These are phyloP conservation scores for Suillus tomentosus DNA, from an alignment of 768 basidiomycete species.

Conservation along the genomic window DNA sequence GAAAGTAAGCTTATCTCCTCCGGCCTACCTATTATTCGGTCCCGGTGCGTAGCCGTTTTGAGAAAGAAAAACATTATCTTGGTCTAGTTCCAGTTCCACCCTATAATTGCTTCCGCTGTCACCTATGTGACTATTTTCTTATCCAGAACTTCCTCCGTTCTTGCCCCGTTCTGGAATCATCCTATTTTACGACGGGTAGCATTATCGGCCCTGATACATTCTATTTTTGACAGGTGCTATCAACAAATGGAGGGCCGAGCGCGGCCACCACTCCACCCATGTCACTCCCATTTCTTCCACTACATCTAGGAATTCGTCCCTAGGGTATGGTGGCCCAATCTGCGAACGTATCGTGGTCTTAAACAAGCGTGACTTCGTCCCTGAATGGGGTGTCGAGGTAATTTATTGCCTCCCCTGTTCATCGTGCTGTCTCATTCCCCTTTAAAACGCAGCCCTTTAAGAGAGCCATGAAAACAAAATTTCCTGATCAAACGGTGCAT, in stretches of 20 bases:
- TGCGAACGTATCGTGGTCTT: slow-evolving; percentile 90
- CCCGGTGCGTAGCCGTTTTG: slow-evolving; percentile 19
- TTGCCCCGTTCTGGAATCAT: slow-evolving; percentile 17
- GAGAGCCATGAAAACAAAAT: slow-evolving; percentile 67
- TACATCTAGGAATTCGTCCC: slow-evolving; percentile 16
- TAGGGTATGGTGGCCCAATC: slow-evolving; percentile 34
- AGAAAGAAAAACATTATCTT: not conserved
- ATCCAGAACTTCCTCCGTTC: slow-evolving; percentile 14
- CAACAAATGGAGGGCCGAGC: slow-evolving; percentile 67
- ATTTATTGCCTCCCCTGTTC: slow-evolving; percentile 15
- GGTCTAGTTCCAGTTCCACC: not conserved
- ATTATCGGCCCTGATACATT: slow-evolving; percentile 21
- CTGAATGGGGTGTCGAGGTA: slow-evolving; percentile 87
- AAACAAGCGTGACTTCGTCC: slow-evolving; percentile 91
- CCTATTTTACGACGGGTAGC: slow-evolving; percentile 13
- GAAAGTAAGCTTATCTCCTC: slow-evolving; percentile 60
- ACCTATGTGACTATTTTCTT: not conserved
- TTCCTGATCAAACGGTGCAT: slow-evolving; percentile 67
- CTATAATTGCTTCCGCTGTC: not conserved
- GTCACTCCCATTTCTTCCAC: slow-evolving; percentile 41
- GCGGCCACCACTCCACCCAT: slow-evolving; percentile 55
- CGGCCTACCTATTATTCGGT: slow-evolving; percentile 21
- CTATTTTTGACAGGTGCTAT: slow-evolving; percentile 50
- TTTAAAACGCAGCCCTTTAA: slow-evolving; percentile 64
- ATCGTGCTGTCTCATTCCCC: slow-evolving; percentile 4